Evolutionary conservation across 2,329 filamentous ascomycete species (phyloP).

Genomic region (Gnomoniopsis sp.): DNA sequence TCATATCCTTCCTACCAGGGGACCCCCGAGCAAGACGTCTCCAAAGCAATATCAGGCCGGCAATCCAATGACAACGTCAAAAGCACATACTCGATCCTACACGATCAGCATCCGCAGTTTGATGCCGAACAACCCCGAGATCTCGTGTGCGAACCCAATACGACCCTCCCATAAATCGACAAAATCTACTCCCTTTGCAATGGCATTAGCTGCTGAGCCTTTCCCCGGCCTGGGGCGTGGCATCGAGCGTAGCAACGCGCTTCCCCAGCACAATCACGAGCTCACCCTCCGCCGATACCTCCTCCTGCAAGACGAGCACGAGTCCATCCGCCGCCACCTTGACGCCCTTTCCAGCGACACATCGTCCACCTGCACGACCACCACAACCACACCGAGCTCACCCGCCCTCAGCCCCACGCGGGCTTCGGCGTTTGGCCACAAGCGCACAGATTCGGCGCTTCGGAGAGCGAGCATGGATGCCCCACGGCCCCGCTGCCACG

Average conservation of each 20-base stretch:
- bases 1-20: background rate
- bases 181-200: slow-evolving; percentile 15
- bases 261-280: slow-evolving; percentile 35
- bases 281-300: slow-evolving; percentile 54
- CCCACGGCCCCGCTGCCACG: slow-evolving; percentile 23
- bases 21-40: background rate
- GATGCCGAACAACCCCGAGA: slow-evolving; percentile 2
- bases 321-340: slow-evolving; percentile 49
- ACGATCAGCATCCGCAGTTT: slow-evolving; percentile 16
- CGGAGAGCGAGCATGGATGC: slow-evolving; percentile 17
- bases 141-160: slow-evolving; percentile 1
- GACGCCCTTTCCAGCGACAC: slow-evolving; percentile 42
- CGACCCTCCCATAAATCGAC: slow-evolving; percentile 12
- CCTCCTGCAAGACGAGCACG: slow-evolving; percentile 51
- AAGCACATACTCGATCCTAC: slow-evolving; percentile 16
- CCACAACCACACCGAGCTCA: slow-evolving; percentile 33
- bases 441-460: slow-evolving; percentile 18
- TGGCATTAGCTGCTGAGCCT: slow-evolving; percentile 2
- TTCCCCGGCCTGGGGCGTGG: background rate
- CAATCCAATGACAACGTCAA: slow-evolving; percentile 16
- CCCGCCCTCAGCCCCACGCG: slow-evolving; percentile 14
- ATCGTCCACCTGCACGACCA: slow-evolving; percentile 32
- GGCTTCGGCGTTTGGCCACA: background rate
- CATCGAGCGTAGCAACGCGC: slow-evolving; percentile 6
- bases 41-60: background rate